Base-by-base conservation (phyloP, 495 filamentous ascomycete genomes). In the Talaromyces thailandensis region DNA sequence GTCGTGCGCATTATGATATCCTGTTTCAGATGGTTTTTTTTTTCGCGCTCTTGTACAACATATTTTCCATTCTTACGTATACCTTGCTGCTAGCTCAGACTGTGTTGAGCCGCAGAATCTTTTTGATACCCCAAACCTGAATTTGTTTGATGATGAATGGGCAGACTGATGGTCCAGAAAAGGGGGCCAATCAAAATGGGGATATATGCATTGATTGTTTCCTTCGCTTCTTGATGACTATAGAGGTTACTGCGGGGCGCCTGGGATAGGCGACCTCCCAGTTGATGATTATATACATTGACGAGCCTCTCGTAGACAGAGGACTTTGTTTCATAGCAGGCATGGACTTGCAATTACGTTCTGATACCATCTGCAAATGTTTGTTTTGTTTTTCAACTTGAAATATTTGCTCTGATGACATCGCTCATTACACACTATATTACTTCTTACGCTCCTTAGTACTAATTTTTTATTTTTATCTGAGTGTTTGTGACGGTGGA, bases 31-130 rank as follows among this genome's bases (percentile, higher is more conserved):
- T 45, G 24, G 26, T 18, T 51, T 62, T 61, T 58, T 35, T 29
- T 56, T 57, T 45, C 35, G 53, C 35, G 29, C 58, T 29, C n/a
- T 64, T 79, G 75, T 78, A 79, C 73, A 79, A 78, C 75, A 77
- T 61, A 65, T 64, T 69, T 64, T 66, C 62, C 53, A 68, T 63
- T 69, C 66, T 65, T 58, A 56, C 61, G 69, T 43, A 21, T 48
- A 14, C 28, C 28, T 60, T 64, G 67, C 65, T 65, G 64, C 66
- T 63, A 37, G 52, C 50, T 52, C 62, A 63, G 64, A 45, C 21
- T 58, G 28, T 55, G 63, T 32, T 61, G 62, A 55, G 62, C 35
- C 35, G 48, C 67, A 67, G 67, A 62, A 65, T 62, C 8, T 14
- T 48, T 66, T 72, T 71, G 70, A 73, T 73, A 73, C 70, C 70